phyloP scores from a whole-genome alignment of 805 yeast genomes.

The Vanderwaltozyma tropicalis region DNA sequence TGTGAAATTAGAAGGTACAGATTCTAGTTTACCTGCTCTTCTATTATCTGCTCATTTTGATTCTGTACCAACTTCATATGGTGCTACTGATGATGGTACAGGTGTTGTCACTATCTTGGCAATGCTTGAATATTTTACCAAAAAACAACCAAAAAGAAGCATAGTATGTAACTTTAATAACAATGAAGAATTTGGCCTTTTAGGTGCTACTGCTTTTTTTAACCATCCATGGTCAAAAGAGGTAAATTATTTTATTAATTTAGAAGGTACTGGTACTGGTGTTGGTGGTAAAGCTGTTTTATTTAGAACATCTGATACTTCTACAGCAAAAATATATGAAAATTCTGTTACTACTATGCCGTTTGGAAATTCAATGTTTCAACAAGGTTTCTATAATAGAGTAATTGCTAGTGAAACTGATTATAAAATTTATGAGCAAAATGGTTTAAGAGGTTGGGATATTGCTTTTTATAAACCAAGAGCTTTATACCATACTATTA shows the following conservation, averaged over 20 bases:
- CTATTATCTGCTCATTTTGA: constrained; percentile 81
- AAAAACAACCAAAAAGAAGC: constrained; percentile 54
- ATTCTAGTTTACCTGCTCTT: constrained; percentile 51
- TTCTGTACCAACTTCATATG: constrained; percentile 77
- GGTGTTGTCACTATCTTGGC: constrained; percentile 79
- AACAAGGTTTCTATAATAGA: constrained; percentile 72
- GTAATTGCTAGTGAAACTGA: constrained; percentile 76
- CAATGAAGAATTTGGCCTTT: constrained; percentile 78
- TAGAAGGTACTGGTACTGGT: constrained; percentile 91
- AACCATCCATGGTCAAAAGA: constrained; percentile 60
- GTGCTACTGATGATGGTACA: constrained; percentile 88
- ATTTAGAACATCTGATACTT: constrained; percentile 75
- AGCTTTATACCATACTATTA: constrained; percentile 67
- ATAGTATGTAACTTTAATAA: constrained; percentile 79
- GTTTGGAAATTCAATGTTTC: constrained; percentile 70
- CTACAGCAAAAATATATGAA: constrained; percentile 50
- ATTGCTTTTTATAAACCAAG: constrained; percentile 84
- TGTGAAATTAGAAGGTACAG: constrained; percentile 60
- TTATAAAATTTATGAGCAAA: constrained; percentile 54
- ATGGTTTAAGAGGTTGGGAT: constrained; percentile 77
- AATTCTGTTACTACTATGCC: constrained; percentile 48
- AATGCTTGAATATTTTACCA: constrained; percentile 37
- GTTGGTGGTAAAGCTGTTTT: constrained; percentile 69
- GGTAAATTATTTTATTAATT: constrained; percentile 58
- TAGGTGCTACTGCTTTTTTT: constrained; percentile 69